Evolutionary conservation across 163 green algal genomes (phyloP).

Genomic region (Chloromonas sp.): DNA sequence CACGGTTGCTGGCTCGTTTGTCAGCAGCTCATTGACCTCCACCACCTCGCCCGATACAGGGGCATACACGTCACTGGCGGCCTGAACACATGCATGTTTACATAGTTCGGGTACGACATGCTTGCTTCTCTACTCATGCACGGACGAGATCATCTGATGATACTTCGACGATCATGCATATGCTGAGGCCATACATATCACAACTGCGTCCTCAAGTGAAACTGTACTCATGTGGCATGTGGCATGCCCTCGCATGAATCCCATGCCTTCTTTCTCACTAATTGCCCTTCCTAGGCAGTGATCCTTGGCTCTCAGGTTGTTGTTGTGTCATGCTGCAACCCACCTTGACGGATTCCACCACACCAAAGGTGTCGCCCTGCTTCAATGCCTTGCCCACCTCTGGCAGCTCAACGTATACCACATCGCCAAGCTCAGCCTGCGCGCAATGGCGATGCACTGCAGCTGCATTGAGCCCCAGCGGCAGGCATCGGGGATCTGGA

Average conservation of each 20-base stretch:
- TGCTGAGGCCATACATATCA: no score
- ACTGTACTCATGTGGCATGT: no score
- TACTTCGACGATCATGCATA: no score
- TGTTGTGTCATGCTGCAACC: no score
- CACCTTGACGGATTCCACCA: constrained; percentile 98
- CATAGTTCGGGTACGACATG: no score
- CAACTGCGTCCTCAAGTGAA: no score
- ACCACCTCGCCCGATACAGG: constrained; percentile 86
- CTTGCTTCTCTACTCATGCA: no score
- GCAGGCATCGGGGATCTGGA: not conserved
- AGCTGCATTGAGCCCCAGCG: not conserved
- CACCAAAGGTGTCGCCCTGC: constrained; percentile 84
- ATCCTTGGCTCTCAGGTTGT: no score
- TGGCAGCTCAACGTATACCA: constrained; percentile 97
- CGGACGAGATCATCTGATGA: no score
- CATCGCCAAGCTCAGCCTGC: constrained; percentile 91
- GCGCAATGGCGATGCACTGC: not conserved
- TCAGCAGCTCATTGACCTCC: constrained; percentile 77
- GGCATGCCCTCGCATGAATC: no score
- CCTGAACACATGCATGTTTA: constrained; percentile 37
- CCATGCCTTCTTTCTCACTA: no score
- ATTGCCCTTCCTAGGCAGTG: no score
- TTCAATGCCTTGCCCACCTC: constrained; percentile 80
- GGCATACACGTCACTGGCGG: constrained; percentile 90
- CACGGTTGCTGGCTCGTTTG: constrained; percentile 73